Conservation (phyloP, 345 rosid genomes). For the Corchorus olitorius region DNA sequence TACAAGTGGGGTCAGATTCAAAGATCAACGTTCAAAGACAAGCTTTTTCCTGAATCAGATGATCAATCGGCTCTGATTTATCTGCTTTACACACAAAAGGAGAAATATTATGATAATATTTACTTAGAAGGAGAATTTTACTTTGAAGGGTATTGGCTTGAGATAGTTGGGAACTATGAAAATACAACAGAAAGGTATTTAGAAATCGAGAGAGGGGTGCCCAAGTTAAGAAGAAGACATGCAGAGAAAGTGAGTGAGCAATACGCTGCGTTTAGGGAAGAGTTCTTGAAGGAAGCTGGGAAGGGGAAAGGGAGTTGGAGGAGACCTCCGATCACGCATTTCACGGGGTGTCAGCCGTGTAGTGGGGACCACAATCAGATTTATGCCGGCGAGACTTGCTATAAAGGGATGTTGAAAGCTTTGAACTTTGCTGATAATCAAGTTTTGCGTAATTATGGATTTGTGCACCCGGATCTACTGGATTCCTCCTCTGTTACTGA, state of each 20-base stretch:
- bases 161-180: constrained; percentile 45
- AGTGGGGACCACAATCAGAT: constrained; percentile 80
- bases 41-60: constrained; percentile 80
- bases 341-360: constrained; percentile 96
- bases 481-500: constrained; percentile 56
- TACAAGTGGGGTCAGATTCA: constrained; percentile 71
- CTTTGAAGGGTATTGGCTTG: constrained; percentile 81
- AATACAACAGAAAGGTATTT: constrained; percentile 60
- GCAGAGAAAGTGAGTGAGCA: constrained; percentile 84
- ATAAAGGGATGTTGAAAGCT: constrained; percentile 80
- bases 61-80: constrained; percentile 88
- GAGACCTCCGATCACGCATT: constrained; percentile 86
- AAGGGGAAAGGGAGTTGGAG: constrained; percentile 59
- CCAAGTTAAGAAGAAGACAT: constrained; percentile 63
- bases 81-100: constrained; percentile 51
- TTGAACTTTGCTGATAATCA: constrained; percentile 95
- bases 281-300: constrained; percentile 49
- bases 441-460: constrained; percentile 82
- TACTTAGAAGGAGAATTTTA: constrained; percentile 76
- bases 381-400: constrained; percentile 77
- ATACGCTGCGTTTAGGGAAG: constrained; percentile 67
- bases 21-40: constrained; percentile 74
- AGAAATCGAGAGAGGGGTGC: constrained; percentile 50
- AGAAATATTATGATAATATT: constrained; percentile 53
- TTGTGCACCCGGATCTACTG: constrained; percentile 61